A percentile compares a stretch with the other conserved stretches of the same genome.
Conservation (phyloP, 768 basidiomycete species). For the Suillus weaverae region DNA sequence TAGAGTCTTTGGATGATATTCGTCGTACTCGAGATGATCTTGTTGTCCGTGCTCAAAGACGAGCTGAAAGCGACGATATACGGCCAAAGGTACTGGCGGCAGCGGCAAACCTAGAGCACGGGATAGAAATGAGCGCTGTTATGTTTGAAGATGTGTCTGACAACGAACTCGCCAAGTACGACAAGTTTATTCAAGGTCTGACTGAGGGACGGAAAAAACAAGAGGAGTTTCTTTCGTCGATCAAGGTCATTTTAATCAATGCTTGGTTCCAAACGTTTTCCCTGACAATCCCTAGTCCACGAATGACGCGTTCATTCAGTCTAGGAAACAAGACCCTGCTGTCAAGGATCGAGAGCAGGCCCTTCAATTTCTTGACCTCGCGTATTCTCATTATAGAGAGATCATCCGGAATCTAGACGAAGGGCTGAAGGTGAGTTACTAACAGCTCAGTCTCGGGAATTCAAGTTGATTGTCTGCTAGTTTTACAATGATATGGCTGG, state of each 20-base stretch:
- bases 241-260: slow-evolving; percentile 56
- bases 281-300: slow-evolving; percentile 41
- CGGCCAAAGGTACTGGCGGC: slow-evolving; percentile 63
- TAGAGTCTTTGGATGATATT: slow-evolving; percentile 82
- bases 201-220: slow-evolving; percentile 58
- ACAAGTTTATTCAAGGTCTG: slow-evolving; percentile 66
- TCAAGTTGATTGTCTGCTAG: slow-evolving; percentile 35
- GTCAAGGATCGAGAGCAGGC: slow-evolving; percentile 81
- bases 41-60: slow-evolving; percentile 60
- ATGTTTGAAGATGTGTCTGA: slow-evolving; percentile 88
- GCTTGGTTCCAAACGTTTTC: neutral
- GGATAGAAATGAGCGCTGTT: slow-evolving; percentile 72
- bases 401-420: slow-evolving; percentile 84
- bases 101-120: slow-evolving; percentile 63
- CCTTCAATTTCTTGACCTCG: slow-evolving; percentile 78
- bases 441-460: neutral
- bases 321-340: slow-evolving; percentile 72
- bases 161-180: slow-evolving; percentile 79
- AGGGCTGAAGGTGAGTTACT: slow-evolving; percentile 67
- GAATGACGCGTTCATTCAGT: slow-evolving; percentile 75
- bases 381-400: slow-evolving; percentile 87
- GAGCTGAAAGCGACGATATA: slow-evolving; percentile 73
- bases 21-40: slow-evolving; percentile 59
- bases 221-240: slow-evolving; percentile 58
- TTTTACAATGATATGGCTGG: slow-evolving; percentile 88